Conservation (phyloP, 768 basidiomycete genomes). For the Boletus speciosus region DNA sequence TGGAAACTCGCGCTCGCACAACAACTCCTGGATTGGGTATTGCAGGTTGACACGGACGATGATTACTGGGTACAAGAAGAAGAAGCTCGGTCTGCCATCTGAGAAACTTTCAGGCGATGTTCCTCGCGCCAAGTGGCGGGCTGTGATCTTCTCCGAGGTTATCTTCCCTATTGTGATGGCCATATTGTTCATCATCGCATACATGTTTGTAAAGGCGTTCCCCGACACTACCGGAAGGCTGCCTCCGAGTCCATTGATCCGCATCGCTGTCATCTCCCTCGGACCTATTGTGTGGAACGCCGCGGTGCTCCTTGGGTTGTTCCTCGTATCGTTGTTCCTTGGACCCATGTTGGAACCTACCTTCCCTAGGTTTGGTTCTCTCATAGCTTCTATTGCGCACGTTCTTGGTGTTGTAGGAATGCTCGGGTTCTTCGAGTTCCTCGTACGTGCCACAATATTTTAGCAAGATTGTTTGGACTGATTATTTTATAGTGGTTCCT, state of each 20-base stretch:
- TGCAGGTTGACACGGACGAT: slow-evolving; percentile 96
- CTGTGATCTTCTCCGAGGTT: slow-evolving; percentile 84
- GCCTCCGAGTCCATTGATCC: slow-evolving; percentile 81
- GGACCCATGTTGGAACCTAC: slow-evolving; percentile 85
- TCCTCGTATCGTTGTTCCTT: slow-evolving; percentile 87
- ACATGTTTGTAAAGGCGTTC: slow-evolving; percentile 93
- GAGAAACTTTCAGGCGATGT: slow-evolving; percentile 96
- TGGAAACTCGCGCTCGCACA: slow-evolving; percentile 95
- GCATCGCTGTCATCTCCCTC: slow-evolving; percentile 88
- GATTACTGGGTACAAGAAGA: slow-evolving; percentile 99
- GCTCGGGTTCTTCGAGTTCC: slow-evolving; percentile 94
- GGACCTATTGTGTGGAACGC: slow-evolving; percentile 97
- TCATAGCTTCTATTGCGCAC: slow-evolving; percentile 91
- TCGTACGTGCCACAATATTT: slow-evolving; percentile 49
- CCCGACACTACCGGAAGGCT: slow-evolving; percentile 55
- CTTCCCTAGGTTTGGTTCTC: slow-evolving; percentile 86
- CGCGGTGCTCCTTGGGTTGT: slow-evolving; percentile 78
- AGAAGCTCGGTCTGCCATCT: slow-evolving; percentile 92
- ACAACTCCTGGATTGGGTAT: slow-evolving; percentile 99
- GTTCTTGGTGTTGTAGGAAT: slow-evolving; percentile 77
- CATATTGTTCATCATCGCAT: slow-evolving; percentile 79
- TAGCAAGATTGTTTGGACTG: slow-evolving; percentile 5
- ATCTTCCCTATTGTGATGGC: slow-evolving; percentile 86
- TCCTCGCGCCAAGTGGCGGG: slow-evolving; percentile 89
- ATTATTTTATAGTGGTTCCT: slow-evolving; percentile 76